Base-by-base conservation (phyloP, 345 rosid species). In the Sonneratia caseolaris region DNA sequence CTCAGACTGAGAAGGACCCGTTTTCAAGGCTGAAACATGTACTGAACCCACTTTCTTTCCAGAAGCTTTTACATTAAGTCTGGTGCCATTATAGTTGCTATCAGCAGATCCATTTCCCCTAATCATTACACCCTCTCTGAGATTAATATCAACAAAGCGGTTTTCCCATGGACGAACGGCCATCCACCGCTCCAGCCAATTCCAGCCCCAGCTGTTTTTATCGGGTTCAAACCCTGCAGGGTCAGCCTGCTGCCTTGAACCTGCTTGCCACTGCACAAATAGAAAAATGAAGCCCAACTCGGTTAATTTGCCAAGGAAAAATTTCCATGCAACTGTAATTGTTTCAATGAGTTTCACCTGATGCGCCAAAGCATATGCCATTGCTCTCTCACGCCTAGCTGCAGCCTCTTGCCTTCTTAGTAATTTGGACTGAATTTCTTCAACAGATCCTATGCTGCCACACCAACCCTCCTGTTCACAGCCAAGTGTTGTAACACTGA, bases 131-230 rank as follows among this genome's bases (percentile, higher is more conserved):
- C 93, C 97, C 68, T 92, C 99, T 70, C 80, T 87, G 56, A 90
- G 86, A 79, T 92, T 95, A 74, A 78, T 87, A 78, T 92, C 99
- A 36, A 92, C 97, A 85, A 92, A 89, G 74, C 99, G 88, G 43
- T 91, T 96, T 84, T 96, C 98, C 97, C 99, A 92, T 56, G 99
- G 98, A 37, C 99, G 98, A 74, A 96, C 98, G 66, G 99, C 99
- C 99, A 92, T 91, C 98, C 99, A 96, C 83, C 98, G 84, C 81
- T 96, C 99, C 80, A 96, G 68, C 99, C 98, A 96, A 79, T 96
- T 91, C 98, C 98, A 92, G 70, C 98, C 99, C 98, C 99, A 96
- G 83, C 89, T 91, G 89, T 84, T 89, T 84, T 89, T 91, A 81
- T 96, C 98, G 22, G 98, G 97, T 79, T 86, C 86, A 80, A 92